A percentile compares a stretch with the other conserved stretches of the same genome.
Evolutionary conservation across 768 basidiomycete species (phyloP).

Genomic region (Boletus fagicola): DNA sequence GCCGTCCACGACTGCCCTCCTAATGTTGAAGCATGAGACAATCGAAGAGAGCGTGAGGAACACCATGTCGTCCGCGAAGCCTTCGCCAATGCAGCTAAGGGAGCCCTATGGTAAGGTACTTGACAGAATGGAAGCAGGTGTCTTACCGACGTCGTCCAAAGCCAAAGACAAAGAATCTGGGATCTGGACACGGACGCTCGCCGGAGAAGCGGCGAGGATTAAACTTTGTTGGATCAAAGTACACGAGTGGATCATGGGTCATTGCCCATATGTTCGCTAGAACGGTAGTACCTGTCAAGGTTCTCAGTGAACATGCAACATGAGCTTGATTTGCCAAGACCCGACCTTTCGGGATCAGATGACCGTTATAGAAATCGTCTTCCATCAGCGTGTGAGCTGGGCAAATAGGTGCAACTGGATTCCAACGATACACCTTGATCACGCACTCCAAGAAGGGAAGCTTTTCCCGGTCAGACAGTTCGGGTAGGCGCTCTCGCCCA

Average conservation of each 20-base stretch:
- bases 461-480: slow-evolving; percentile 36
- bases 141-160: slow-evolving; percentile 8
- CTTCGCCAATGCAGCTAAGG: background rate
- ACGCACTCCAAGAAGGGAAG: slow-evolving; percentile 38
- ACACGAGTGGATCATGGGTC: slow-evolving; percentile 3
- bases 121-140: background rate
- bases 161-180: background rate
- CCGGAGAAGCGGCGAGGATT: background rate
- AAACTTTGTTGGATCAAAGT: background rate
- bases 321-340: background rate
- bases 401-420: slow-evolving; percentile 10
- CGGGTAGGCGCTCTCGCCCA: slow-evolving; percentile 1
- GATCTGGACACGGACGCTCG: background rate
- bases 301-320: background rate
- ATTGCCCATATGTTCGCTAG: slow-evolving; percentile 7
- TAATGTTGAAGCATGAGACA: background rate
- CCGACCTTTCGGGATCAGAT: slow-evolving; percentile 3
- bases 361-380: slow-evolving; percentile 5
- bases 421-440: slow-evolving; percentile 22
- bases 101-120: background rate
- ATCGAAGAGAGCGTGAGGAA: slow-evolving; percentile 1
- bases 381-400: slow-evolving; percentile 12
- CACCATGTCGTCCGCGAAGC: background rate
- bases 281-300: background rate
- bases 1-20: background rate